A percentile compares a stretch with the other conserved stretches of the same genome.
Conservation (phyloP, 2,329 filamentous ascomycete species). For the Fusarium multiceps region DNA sequence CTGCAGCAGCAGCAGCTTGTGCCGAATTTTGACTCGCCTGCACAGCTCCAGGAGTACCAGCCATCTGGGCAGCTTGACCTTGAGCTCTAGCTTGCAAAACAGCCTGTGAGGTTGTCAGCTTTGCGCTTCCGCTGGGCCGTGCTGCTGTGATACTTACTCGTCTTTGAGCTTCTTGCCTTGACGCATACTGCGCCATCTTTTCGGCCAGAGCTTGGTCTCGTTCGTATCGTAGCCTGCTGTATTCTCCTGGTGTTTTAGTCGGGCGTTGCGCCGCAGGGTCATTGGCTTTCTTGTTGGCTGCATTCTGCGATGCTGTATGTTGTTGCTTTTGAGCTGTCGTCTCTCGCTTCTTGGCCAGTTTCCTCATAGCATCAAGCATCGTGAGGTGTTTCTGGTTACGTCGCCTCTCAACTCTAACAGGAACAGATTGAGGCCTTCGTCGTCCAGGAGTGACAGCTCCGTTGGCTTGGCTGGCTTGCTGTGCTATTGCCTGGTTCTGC, state of each 20-base stretch:
- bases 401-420: conserved; percentile 86
- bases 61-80: conserved; percentile 58
- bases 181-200: conserved; percentile 65
- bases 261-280: conserved; percentile 66
- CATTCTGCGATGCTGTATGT: conserved; percentile 80
- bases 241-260: conserved; percentile 86
- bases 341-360: conserved; percentile 94
- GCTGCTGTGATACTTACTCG: conserved; percentile 57
- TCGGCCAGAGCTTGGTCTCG: conserved; percentile 77
- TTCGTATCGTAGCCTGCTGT: conserved; percentile 89
- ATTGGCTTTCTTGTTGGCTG: conserved; percentile 83
- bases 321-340: conserved; percentile 87
- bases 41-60: conserved; percentile 54
- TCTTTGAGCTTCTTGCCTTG: conserved; percentile 70
- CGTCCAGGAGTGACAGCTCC: conserved; percentile 56
- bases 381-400: conserved; percentile 88
- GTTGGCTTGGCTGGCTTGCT: conserved; percentile 61
- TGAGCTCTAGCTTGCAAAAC: conserved; percentile 61
- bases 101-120: conserved; percentile 50
- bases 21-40: conserved; percentile 47
- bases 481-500: conserved; percentile 62
- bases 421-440: conserved; percentile 76
- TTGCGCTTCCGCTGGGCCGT: conserved; percentile 7
- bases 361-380: conserved; percentile 93
- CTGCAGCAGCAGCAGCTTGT: conserved; percentile 44